Base-by-base conservation (phyloP, 129 eudicot species). In the Gnaphalium uliginosum region DNA sequence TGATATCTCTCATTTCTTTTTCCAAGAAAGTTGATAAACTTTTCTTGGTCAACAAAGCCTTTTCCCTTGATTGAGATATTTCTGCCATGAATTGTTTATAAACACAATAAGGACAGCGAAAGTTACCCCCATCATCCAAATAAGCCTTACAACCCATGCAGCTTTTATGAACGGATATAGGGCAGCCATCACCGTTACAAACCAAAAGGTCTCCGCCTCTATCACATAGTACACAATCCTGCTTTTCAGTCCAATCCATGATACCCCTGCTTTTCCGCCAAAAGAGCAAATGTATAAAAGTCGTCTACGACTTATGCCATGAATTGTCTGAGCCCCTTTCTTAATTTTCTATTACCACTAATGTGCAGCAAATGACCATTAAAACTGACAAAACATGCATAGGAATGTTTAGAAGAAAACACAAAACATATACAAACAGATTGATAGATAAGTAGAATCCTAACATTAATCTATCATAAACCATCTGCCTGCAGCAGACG, bases 91-190 rank as follows among this genome's bases (percentile, higher is more conserved):
- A 70, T 66, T 37, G 75, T 70, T 73, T 86, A 60, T 84, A 90
- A 25, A 63, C 30, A 81, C 96, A 90, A 58, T 84, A 90, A 18
- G 96, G 89, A 80, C 96, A 90, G 75, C 59, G 73, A 73, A 90
- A 90, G 66, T 76, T 79, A 7, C 84, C 94, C 39, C 46, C 26
- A 5, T 74, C 88, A 64, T 86, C 83, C 75, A 83, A 82, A 17
- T 57, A 64, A 57, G 94, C 81, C 18, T 72, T 68, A 54, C 81
- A 84, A 50, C 85, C 94, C 88, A 91, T 68, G 87, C 97, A 91
- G 57, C 73, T 59, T 66, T 82, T 69, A 77, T 91, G 97, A 50
- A 88, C 87, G 24, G 83, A 75, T 19, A 88, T 26, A 29, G 91
- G 96, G 78, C 96, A 90, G 69, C 88, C 83, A 25, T 79, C 85